These are phyloP conservation scores for Kwoniella dendrophila DNA, from an alignment of 768 basidiomycete genomes.

Conservation along the genomic window DNA sequence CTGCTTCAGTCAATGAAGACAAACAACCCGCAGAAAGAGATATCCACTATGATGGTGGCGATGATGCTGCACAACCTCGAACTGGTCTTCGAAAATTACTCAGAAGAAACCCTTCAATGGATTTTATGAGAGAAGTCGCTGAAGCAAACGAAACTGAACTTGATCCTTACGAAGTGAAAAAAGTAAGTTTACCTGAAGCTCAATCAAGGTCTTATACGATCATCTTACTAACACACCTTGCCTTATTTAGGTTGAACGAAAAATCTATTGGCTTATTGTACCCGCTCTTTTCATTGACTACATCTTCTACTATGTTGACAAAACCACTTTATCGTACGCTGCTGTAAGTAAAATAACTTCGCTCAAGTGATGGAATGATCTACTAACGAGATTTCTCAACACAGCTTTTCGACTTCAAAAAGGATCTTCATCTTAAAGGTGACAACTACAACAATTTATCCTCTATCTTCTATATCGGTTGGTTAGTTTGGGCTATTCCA, in stretches of 20 bases:
- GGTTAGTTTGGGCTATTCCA: constrained; percentile 59
- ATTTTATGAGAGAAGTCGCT: constrained; percentile 43
- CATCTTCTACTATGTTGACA: constrained; percentile 46
- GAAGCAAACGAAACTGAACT: constrained; percentile 31
- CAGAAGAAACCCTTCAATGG: constrained; percentile 36
- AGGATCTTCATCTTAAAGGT: constrained; percentile 54
- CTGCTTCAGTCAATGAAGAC: constrained; percentile 25
- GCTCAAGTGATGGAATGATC: not conserved
- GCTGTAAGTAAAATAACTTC: constrained; percentile 20
- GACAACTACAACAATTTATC: constrained; percentile 56
- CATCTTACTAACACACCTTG: not conserved
- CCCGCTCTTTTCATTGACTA: constrained; percentile 44
- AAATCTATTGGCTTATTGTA: constrained; percentile 45
- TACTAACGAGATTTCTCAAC: not conserved
- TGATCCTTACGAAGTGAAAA: constrained; percentile 40
- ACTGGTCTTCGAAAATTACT: constrained; percentile 34
- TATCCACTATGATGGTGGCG: constrained; percentile 33
- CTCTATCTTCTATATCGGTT: constrained; percentile 53
- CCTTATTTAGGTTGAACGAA: constrained; percentile 34
- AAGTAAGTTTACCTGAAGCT: constrained; percentile 17
- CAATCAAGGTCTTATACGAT: not conserved
- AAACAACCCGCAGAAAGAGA: constrained; percentile 12
- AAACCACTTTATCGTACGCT: constrained; percentile 39
- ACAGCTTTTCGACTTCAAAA: constrained; percentile 53
- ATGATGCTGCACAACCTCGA: constrained; percentile 26